Evolutionary conservation across 225 moss, liverwort and hornwort genomes (phyloP), one percentile per base, ranked within the genome.

Genomic region (Physcomitrium patens): DNA sequence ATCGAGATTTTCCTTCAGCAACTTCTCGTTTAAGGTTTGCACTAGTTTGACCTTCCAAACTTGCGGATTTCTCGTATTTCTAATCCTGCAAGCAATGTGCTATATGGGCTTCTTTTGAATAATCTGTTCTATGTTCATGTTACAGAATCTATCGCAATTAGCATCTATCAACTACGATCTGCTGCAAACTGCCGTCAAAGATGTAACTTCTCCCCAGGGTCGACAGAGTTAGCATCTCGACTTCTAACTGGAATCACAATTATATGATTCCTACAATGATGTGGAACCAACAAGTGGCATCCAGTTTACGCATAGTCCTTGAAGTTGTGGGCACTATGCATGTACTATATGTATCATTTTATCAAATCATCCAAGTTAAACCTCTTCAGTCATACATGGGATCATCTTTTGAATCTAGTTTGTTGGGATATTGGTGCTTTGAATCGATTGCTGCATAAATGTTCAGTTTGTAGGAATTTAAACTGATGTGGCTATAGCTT

Each of bases 161-260:
- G 99, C 95, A 54, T 95, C 99, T 41, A 99, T 99, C 89, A 99
- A 99, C 85, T 99, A 99, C 65, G 99, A 99, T 75, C 91, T 99
- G 74, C 78, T 99, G 76, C 99, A 95, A 75, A 95, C 31, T 37
- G 31, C 82, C 43, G 88, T 89, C 65, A 91, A 90, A 80, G 91
- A 93, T 80, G 75, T 57, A 60, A 84, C 89, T 22, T 49, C 68
- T 50, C 86, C 86, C 5, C 95, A 94, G 80, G 89, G 85, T 50
- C 73, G 90, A 68, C 81, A 81, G 82, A 86, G 84, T 82, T 96
- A 89, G 88, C 74, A 74, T 65, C 70, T 69, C 76, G 60, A 60
- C 75, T 69, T 72, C 68, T 68, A 63, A 66, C 67, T 79, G 73
- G 71, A 67, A 62, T 81, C 77, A 67, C 79, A 76, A 70, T 77